Evolutionary conservation across 495 filamentous ascomycete species (phyloP).

Genomic region (Hypoxylon lienhwacheense): DNA sequence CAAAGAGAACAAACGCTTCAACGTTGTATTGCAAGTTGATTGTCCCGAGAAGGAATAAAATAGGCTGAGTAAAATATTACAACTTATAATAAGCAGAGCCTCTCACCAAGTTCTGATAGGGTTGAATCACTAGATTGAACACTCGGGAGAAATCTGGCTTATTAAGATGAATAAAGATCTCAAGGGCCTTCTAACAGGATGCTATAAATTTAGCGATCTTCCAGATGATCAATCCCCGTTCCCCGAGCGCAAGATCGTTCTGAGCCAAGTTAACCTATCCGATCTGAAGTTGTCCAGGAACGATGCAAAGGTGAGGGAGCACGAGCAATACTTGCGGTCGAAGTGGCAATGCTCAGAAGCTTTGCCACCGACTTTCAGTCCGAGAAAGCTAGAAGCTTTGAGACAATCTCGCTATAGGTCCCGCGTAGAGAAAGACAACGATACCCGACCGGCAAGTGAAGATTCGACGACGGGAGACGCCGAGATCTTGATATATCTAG

Average conservation of each 20-base stretch:
- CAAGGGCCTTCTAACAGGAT: background rate
- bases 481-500: background rate
- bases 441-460: too few relatives aligned
- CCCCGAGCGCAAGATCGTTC: background rate
- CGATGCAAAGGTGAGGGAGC: background rate
- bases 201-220: constrained; percentile 4
- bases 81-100: background rate
- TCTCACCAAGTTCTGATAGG: too few relatives aligned
- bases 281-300: background rate
- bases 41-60: too few relatives aligned
- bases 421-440: background rate
- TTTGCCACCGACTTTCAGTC: constrained; percentile 23
- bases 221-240: background rate
- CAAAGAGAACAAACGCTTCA: background rate
- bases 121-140: too few relatives aligned
- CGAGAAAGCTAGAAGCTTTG: constrained; percentile 9
- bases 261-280: background rate
- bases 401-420: background rate
- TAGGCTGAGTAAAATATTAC: too few relatives aligned
- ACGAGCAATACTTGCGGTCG: constrained; percentile 22
- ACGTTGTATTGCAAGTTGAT: background rate
- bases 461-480: background rate
- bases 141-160: background rate
- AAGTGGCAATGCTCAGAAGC: constrained; percentile 26
- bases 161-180: background rate